phyloP scores from a whole-genome alignment of 2,329 filamentous ascomycete species.

The Chaetomiaceae sp. region DNA sequence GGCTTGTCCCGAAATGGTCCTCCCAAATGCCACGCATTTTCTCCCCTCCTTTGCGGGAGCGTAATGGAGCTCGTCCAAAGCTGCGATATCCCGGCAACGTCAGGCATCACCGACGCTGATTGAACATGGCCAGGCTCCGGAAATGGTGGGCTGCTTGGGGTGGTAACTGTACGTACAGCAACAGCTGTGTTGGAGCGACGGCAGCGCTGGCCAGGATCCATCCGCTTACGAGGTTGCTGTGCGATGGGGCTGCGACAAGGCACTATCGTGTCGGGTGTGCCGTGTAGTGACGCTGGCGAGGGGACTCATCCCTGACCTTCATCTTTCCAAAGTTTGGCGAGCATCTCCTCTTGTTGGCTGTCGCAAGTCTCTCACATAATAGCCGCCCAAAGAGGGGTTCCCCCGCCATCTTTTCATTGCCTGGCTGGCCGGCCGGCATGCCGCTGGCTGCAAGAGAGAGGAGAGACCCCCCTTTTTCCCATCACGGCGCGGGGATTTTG shows the following conservation, averaged over 20 bases:
- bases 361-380: neutral
- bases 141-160: too few species aligned
- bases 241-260: neutral
- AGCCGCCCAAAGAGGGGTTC: too few species aligned
- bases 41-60: neutral
- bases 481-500: too few species aligned
- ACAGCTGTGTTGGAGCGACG: neutral
- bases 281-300: neutral
- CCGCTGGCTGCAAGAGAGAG: too few species aligned
- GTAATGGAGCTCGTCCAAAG: neutral
- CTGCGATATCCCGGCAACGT: conserved; percentile 10
- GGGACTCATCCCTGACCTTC: neutral
- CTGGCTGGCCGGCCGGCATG: too few species aligned
- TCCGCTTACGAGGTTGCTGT: neutral
- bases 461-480: too few species aligned
- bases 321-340: too few species aligned
- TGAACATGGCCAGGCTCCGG: neutral
- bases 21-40: neutral
- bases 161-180: too few species aligned
- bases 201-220: neutral
- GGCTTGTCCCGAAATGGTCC: neutral
- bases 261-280: neutral
- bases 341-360: too few species aligned
- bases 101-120: neutral
- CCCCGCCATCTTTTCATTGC: too few species aligned